Evolutionary conservation across 176 grass and related monocot species (phyloP), one percentile per base, ranked within the genome.

Genomic region (Juncus effusus): DNA sequence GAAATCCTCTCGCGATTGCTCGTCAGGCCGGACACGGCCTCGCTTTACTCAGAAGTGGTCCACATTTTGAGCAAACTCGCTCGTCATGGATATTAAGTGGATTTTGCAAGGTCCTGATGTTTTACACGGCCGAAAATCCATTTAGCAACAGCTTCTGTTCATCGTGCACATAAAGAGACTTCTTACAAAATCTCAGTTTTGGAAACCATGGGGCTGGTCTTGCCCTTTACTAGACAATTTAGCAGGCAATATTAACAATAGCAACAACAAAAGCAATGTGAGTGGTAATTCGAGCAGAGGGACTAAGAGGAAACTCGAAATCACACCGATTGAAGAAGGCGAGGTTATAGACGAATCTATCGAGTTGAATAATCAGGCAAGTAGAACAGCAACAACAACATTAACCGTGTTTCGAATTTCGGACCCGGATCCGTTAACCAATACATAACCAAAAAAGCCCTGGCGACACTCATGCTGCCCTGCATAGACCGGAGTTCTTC

Each of bases 161-260:
- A 67, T 99, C 19, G 95, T 88, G 60, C 86, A 85, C 67, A 52
- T 85, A 47, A 94, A 87, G 72, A 64, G 59, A 4, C 83, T 99
- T 77, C 56, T 88, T 12, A 77, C 63, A 37, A 90, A 99, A 60
- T 36, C 69, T 15, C 85, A 89, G 66, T 74, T 83, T 87, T 99
- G 95, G 95, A 99, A 85, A 80, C 95, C 95, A 61, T 99, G 95
- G 95, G 95, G 95, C 6, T 99, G 95, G 95, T 76, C 83, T 69
- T 64, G 61, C 69, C 76, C 85, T 73, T 38, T 67, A 61, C 50
- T 28, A 73, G 89, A 94, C 77, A 38, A 56, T 50, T 40, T 42
- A 72, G 7, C 13, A 28, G 35, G 14, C 69, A 58, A 44, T 38
- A 72, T 28, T 15, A 72, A 51, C 67, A 56, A 36, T 54, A 53